These are phyloP conservation scores for Talaromyces thailandensis DNA, from an alignment of 495 filamentous ascomycete genomes.

Conservation along the genomic window DNA sequence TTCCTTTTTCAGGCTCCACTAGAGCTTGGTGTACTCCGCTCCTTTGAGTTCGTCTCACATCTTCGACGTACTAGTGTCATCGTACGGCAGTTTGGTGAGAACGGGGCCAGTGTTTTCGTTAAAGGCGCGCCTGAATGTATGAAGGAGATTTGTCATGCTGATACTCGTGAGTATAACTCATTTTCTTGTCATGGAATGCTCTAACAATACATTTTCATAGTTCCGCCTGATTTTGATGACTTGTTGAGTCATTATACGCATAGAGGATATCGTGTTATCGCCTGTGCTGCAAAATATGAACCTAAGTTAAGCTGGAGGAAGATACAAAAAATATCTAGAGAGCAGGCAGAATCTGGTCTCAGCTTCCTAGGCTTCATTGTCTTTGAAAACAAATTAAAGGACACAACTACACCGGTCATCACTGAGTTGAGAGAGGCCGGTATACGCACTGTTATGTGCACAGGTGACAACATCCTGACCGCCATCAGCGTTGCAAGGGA, in stretches of 20 bases:
- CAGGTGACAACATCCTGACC: conserved; percentile 96
- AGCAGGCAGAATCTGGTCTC: conserved; percentile 72
- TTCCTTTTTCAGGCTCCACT: conserved; percentile 42
- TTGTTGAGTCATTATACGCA: conserved; percentile 84
- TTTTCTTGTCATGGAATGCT: not conserved
- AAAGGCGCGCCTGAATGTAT: conserved; percentile 98
- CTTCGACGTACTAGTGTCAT: conserved; percentile 88
- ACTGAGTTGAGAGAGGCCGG: conserved; percentile 75
- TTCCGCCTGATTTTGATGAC: conserved; percentile 86
- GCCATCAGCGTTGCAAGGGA: conserved; percentile 95
- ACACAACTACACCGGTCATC: conserved; percentile 66
- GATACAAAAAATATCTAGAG: conserved; percentile 83
- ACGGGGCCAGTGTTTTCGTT: conserved; percentile 76
- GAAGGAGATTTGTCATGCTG: conserved; percentile 77
- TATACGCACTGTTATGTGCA: conserved; percentile 93
- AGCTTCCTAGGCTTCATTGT: conserved; percentile 93
- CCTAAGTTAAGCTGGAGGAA: conserved; percentile 84
- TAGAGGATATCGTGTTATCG: conserved; percentile 95
- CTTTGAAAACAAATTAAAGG: conserved; percentile 97
- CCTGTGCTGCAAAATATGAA: conserved; percentile 82
- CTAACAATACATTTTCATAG: conserved; percentile 23
- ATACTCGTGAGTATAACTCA: conserved; percentile 52
- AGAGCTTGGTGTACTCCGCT: conserved; percentile 79
- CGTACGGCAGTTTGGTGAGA: conserved; percentile 74
- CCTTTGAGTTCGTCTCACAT: conserved; percentile 96